These are phyloP conservation scores for Grosmannia clavigera DNA, from an alignment of 2,329 filamentous ascomycete genomes.

Conservation along the genomic window DNA sequence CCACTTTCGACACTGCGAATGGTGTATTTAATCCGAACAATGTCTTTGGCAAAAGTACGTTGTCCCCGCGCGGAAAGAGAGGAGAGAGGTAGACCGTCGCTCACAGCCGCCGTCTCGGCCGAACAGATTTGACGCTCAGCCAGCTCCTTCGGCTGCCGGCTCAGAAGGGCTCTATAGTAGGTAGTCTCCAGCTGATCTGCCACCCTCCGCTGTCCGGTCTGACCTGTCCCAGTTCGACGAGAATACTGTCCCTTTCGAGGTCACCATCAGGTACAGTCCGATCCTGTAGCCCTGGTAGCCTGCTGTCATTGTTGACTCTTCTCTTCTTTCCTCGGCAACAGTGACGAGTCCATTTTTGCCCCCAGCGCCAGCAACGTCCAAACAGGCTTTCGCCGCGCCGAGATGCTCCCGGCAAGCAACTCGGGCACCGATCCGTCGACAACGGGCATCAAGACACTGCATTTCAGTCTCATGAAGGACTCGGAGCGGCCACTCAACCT, in stretches of 20 bases:
- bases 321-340: conserved; percentile 4
- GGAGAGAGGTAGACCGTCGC: neutral
- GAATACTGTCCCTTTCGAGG: conserved; percentile 33
- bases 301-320: neutral
- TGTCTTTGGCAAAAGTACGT: conserved; percentile 34
- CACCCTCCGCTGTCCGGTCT: neutral
- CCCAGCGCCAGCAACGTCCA: conserved; percentile 35
- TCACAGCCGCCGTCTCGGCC: neutral
- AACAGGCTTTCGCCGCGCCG: conserved; percentile 47
- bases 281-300: neutral
- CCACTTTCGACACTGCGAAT: conserved; percentile 27
- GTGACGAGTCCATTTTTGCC: conserved; percentile 47
- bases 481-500: conserved; percentile 38
- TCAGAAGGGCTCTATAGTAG: conserved; percentile 25
- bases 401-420: conserved; percentile 39
- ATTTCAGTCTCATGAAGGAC: conserved; percentile 47
- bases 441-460: conserved; percentile 45
- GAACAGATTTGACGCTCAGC: conserved; percentile 33
- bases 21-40: conserved; percentile 37
- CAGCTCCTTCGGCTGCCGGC: conserved; percentile 35
- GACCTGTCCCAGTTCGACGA: conserved; percentile 27
- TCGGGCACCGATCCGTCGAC: conserved; percentile 37
- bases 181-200: conserved; percentile 4
- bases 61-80: neutral
- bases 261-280: conserved; percentile 35